Conservation (phyloP, 495 filamentous ascomycete genomes). For the Chlorociboria aeruginascens region DNA sequence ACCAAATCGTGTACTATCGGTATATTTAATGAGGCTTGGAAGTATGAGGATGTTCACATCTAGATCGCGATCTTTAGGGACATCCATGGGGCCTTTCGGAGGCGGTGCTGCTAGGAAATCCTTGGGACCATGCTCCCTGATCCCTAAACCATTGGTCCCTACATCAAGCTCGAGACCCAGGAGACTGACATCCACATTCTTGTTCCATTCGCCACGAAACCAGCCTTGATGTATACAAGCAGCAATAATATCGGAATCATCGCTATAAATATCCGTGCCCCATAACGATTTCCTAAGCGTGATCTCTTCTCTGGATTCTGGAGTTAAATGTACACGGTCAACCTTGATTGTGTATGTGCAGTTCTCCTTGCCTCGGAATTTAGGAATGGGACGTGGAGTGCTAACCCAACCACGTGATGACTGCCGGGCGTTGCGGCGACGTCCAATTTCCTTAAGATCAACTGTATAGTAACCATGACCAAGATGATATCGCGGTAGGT, state of each 20-base stretch:
- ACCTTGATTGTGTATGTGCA: constrained; percentile 84
- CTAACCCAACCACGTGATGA: constrained; percentile 47
- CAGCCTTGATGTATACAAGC: constrained; percentile 90
- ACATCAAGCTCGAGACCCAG: constrained; percentile 39
- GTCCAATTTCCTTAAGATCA: constrained; percentile 43
- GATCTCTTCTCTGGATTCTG: constrained; percentile 64
- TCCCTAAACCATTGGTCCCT: constrained; percentile 21
- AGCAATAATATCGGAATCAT: constrained; percentile 88
- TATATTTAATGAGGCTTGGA: constrained; percentile 65
- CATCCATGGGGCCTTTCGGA: constrained; percentile 19
- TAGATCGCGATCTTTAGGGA: constrained; percentile 54
- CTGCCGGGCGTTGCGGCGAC: constrained; percentile 22
- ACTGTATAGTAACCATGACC: constrained; percentile 44
- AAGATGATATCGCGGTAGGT: constrained; percentile 67
- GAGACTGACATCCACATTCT: constrained; percentile 53
- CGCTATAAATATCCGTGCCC: constrained; percentile 90
- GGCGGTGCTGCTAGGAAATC: constrained; percentile 10
- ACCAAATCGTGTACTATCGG: constrained; percentile 60
- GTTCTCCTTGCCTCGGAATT: constrained; percentile 75
- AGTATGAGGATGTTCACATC: constrained; percentile 79
- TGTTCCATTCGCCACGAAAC: constrained; percentile 77
- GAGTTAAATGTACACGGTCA: constrained; percentile 61
- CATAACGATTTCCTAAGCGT: constrained; percentile 67
- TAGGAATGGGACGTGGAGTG: constrained; percentile 62
- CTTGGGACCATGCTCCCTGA: neutral